Evolutionary conservation across 805 yeast genomes (phyloP).

Genomic region (Candida germanica): DNA sequence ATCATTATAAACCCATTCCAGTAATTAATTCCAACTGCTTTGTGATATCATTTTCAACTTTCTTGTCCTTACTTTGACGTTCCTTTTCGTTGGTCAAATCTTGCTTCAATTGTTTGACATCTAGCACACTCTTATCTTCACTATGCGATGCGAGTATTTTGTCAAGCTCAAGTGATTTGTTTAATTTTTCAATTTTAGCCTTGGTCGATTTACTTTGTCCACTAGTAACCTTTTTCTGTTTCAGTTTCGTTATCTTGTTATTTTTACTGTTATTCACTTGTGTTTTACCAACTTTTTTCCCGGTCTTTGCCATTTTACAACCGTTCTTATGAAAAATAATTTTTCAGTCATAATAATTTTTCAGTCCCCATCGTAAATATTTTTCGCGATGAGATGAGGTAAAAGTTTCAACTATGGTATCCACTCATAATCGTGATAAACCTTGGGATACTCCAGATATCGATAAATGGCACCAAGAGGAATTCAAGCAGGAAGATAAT

Average conservation of each 20-base stretch:
- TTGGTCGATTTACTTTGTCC: slow-evolving; percentile 29
- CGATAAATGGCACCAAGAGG: slow-evolving; percentile 88
- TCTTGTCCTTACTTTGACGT: slow-evolving; percentile 23
- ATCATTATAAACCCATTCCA: slow-evolving; percentile 30
- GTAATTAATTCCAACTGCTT: slow-evolving; percentile 47
- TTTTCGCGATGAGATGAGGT: slow-evolving; percentile 11
- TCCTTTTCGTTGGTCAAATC: slow-evolving; percentile 40
- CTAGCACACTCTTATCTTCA: slow-evolving; percentile 28
- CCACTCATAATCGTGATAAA: slow-evolving; percentile 90
- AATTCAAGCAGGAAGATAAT: slow-evolving; percentile 86
- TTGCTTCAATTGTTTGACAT: slow-evolving; percentile 30
- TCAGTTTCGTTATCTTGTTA: slow-evolving; percentile 3
- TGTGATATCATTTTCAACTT: slow-evolving; percentile 40
- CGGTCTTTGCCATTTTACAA: no score
- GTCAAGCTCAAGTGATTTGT: slow-evolving; percentile 9
- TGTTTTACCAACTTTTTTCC: no score
- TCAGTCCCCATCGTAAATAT: slow-evolving; percentile 2
- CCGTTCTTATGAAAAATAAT: background rate
- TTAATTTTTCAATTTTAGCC: slow-evolving; percentile 30
- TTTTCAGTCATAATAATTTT: background rate
- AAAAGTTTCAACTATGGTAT: slow-evolving; percentile 55
- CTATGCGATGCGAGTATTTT: background rate
- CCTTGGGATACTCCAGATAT: slow-evolving; percentile 98
- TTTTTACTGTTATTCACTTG: background rate
- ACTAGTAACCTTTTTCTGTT: slow-evolving; percentile 14